Conservation (phyloP, 2,329 filamentous ascomycete species). For the Dothiorella sarmentorum region DNA sequence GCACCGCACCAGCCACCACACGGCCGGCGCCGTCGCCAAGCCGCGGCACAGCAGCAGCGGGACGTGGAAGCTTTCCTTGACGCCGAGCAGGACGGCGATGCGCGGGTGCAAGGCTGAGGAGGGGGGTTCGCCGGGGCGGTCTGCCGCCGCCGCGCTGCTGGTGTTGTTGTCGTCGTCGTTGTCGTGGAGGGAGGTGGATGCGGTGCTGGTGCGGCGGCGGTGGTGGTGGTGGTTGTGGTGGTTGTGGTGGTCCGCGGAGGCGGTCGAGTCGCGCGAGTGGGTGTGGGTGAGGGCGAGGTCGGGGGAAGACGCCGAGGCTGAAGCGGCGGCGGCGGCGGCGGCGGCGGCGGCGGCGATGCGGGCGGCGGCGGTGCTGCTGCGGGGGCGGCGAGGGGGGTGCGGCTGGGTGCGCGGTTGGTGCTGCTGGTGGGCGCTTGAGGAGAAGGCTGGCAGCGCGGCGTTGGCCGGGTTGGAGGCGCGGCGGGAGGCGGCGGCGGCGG, state of each 20-base stretch:
- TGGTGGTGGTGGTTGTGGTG: too few relatives aligned
- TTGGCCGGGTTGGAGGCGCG: background rate
- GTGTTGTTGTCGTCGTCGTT: background rate
- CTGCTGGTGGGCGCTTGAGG: background rate
- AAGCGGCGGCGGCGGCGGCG: background rate
- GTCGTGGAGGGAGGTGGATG: too few relatives aligned
- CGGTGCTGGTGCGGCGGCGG: background rate
- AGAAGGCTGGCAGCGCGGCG: background rate
- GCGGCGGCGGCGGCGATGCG: background rate
- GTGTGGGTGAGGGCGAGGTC: background rate
- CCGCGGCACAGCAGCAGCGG: conserved; percentile 71
- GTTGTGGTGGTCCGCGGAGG: background rate
- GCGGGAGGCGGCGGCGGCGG: background rate
- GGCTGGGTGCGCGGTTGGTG: background rate
- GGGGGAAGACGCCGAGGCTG: background rate
- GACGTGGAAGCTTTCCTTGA: conserved; percentile 69
- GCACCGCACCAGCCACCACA: conserved; percentile 69
- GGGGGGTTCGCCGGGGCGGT: background rate
- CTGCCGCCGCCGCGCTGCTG: background rate
- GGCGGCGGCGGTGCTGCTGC: background rate
- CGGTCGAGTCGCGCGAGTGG: background rate
- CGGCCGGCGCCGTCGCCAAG: conserved; percentile 65
- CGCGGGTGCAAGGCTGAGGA: conserved; percentile 62
- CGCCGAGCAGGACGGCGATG: conserved; percentile 72
- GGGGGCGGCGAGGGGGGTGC: background rate